A percentile compares a stretch with the other conserved stretches of the same genome.
These are phyloP conservation scores for Eutrema salsugineum DNA, from an alignment of 441 rosid genomes.

Conservation along the genomic window DNA sequence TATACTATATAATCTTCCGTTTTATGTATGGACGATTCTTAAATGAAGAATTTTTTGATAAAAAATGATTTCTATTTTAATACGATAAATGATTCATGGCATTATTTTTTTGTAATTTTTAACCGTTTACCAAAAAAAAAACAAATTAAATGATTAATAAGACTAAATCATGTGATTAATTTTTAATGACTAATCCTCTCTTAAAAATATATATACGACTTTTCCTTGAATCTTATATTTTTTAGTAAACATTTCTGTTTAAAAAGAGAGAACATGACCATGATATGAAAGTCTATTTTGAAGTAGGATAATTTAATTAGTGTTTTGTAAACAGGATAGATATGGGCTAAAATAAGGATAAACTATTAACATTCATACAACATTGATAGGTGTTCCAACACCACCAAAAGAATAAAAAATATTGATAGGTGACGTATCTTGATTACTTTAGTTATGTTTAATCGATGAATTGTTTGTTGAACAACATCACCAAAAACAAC, in stretches of 20 bases:
- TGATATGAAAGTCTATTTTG: not conserved
- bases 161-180: not conserved
- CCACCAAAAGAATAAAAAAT: no score
- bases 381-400: no score
- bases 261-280: not conserved
- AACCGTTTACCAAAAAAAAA: no score
- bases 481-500: constrained; percentile 15
- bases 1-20: no score
- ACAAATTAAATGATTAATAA: not conserved
- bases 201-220: not conserved
- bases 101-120: not conserved
- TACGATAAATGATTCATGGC: not conserved
- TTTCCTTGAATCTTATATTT: not conserved
- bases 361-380: not conserved
- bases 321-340: not conserved
- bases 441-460: not conserved
- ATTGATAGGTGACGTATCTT: constrained; percentile 6
- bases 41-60: not conserved
- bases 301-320: not conserved
- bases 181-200: not conserved
- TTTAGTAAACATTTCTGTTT: not conserved
- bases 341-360: not conserved
- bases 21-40: not conserved
- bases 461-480: constrained; percentile 17
- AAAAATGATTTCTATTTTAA: not conserved